Evolutionary conservation across 202 grass and related monocot species (phyloP).

Genomic region (Zoysia matrella): DNA sequence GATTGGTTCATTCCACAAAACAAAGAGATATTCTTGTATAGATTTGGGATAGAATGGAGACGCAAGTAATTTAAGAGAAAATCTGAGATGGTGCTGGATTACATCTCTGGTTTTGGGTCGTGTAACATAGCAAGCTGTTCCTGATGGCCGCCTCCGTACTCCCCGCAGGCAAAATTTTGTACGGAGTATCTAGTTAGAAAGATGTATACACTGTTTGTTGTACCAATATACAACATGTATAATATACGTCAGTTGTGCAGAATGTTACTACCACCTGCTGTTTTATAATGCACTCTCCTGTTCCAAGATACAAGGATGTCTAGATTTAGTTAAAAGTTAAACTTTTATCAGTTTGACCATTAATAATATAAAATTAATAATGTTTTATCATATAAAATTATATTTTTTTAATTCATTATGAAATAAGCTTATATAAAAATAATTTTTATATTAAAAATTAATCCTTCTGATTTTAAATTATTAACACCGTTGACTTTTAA

Average conservation of each 20-base stretch:
- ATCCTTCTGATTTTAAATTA: no score
- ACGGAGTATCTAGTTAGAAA: constrained; percentile 22
- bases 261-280: constrained; percentile 38
- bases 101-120: not conserved
- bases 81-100: not conserved
- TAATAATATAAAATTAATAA: no score
- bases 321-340: no score
- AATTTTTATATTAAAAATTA: no score
- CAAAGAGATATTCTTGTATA: constrained; percentile 69
- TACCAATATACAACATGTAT: constrained; percentile 26
- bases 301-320: no score
- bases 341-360: no score
- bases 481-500: no score
- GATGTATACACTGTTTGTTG: constrained; percentile 42
- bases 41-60: constrained; percentile 53
- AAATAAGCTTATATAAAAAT: no score
- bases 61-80: constrained; percentile 39
- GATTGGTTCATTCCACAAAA: constrained; percentile 51
- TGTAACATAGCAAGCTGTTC: constrained; percentile 57
- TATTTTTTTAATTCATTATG: no score
- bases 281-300: no score
- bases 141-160: constrained; percentile 22
- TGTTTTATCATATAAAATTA: no score
- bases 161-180: constrained; percentile 6
- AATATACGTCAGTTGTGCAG: constrained; percentile 45